Percentiles rank a stretch among this genome's conserved stretches.
These are phyloP conservation scores for Vigna radiata DNA, from an alignment of 306 rosid genomes.

Conservation along the genomic window DNA sequence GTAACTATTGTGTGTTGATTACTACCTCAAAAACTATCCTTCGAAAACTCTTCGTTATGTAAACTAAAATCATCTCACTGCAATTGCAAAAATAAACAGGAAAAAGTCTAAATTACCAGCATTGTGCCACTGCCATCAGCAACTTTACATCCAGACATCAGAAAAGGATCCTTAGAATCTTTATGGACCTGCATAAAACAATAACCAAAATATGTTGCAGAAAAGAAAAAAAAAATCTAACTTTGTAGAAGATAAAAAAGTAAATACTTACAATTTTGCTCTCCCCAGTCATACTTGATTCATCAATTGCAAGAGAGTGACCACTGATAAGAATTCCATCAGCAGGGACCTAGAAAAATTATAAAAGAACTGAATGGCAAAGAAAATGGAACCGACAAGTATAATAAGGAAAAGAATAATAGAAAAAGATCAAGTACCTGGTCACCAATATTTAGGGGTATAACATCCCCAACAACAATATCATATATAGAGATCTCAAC, in stretches of 20 bases:
- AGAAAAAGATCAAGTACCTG: constrained; percentile 59
- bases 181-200: constrained; percentile 63
- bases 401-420: constrained; percentile 33
- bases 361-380: constrained; percentile 31
- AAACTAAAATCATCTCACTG: background rate
- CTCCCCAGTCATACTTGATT: constrained; percentile 99
- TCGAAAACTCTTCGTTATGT: background rate
- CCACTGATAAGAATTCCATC: constrained; percentile 86
- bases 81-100: constrained; percentile 15
- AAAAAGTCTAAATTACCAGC: constrained; percentile 67
- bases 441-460: constrained; percentile 87
- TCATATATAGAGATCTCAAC: constrained; percentile 89
- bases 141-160: constrained; percentile 97
- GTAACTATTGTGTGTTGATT: constrained; percentile 34
- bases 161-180: constrained; percentile 83
- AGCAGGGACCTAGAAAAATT: constrained; percentile 77
- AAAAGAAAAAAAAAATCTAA: background rate
- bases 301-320: constrained; percentile 91
- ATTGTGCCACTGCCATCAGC: constrained; percentile 98
- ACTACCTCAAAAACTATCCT: constrained; percentile 28
- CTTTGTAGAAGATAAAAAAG: constrained; percentile 21
- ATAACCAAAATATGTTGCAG: constrained; percentile 17
- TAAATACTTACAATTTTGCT: constrained; percentile 82
- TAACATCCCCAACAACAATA: constrained; percentile 90
- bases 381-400: constrained; percentile 32